A percentile compares a stretch with the other conserved stretches of the same genome.
phyloP scores from a whole-genome alignment of 257 asterid species.

The Salvia miltiorrhiza region DNA sequence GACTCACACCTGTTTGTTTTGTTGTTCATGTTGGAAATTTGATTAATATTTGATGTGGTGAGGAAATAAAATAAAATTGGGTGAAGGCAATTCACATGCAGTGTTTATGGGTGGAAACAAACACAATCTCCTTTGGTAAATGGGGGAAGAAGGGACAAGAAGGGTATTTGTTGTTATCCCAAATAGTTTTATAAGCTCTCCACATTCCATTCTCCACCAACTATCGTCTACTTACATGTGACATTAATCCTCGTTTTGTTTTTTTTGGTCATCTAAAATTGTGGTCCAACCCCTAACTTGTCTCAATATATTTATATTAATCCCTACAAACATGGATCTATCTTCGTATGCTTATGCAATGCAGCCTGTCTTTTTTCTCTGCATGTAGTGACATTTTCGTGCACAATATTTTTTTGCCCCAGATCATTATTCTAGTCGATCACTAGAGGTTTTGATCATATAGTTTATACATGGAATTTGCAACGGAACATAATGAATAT shows the following conservation, averaged over 20 bases:
- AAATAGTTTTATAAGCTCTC: conserved; percentile 15
- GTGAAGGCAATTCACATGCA: too few relatives aligned
- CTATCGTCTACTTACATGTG: conserved; percentile 34
- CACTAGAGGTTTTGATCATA: neutral
- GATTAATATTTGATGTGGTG: too few relatives aligned
- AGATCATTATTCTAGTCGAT: neutral
- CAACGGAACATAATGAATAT: neutral
- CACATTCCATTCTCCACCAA: conserved; percentile 40
- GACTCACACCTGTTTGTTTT: conserved; percentile 22
- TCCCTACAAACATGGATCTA: conserved; percentile 41
- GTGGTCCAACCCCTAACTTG: conserved; percentile 26
- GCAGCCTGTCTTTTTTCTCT: conserved; percentile 17
- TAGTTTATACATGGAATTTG: neutral
- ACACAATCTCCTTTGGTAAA: neutral
- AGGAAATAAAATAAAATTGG: too few relatives aligned
- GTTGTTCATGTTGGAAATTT: neutral
- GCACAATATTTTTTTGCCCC: neutral
- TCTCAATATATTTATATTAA: conserved; percentile 9
- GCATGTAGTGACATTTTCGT: conserved; percentile 28
- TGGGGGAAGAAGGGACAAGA: conserved; percentile 7
- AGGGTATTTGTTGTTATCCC: neutral
- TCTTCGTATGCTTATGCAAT: conserved; percentile 20
- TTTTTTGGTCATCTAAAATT: conserved; percentile 30
- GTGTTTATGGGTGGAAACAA: neutral
- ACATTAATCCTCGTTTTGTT: conserved; percentile 23